phyloP scores from a whole-genome alignment of 352 stramenopile genomes.

The Phytophthora pseudosyringae region DNA sequence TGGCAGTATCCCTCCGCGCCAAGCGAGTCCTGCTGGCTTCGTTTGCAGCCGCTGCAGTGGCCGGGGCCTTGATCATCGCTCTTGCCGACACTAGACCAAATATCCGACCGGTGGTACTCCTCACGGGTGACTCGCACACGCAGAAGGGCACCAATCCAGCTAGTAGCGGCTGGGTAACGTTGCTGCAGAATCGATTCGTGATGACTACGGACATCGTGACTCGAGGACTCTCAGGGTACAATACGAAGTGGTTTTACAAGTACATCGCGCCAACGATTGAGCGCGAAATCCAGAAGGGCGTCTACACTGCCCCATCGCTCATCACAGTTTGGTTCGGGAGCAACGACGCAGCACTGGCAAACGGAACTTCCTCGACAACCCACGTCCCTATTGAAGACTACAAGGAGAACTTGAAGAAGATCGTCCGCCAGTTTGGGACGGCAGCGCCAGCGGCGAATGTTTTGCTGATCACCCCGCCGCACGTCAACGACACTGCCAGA shows the following conservation, averaged over 20 bases:
- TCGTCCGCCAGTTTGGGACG: constrained; percentile 13
- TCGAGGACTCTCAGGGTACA: constrained; percentile 47
- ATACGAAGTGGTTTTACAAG: constrained; percentile 49
- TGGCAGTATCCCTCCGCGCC: constrained; percentile 2
- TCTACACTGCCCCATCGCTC: constrained; percentile 16
- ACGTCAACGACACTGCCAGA: constrained; percentile 26
- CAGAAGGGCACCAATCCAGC: constrained; percentile 32
- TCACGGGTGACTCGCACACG: constrained; percentile 52
- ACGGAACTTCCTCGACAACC: constrained; percentile 20
- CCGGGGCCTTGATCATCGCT: constrained; percentile 14
- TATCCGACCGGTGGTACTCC: constrained; percentile 29
- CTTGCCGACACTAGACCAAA: constrained; percentile 6
- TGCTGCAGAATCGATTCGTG: constrained; percentile 43
- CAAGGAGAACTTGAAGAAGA: constrained; percentile 35
- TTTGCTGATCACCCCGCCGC: constrained; percentile 47
- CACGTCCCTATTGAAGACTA: constrained; percentile 32
- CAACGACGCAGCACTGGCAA: constrained; percentile 28
- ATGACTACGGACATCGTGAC: constrained; percentile 45
- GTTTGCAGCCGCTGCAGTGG: constrained; percentile 9
- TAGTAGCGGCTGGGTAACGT: constrained; percentile 36
- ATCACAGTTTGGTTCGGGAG: constrained; percentile 36
- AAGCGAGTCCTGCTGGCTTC: constrained; percentile 5
- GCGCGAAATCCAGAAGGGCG: constrained; percentile 19
- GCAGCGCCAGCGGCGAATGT: constrained; percentile 32
- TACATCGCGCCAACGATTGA: constrained; percentile 26